Base-by-base conservation (phyloP, 176 grass and related monocot species). In the Oryza glaberrima region DNA sequence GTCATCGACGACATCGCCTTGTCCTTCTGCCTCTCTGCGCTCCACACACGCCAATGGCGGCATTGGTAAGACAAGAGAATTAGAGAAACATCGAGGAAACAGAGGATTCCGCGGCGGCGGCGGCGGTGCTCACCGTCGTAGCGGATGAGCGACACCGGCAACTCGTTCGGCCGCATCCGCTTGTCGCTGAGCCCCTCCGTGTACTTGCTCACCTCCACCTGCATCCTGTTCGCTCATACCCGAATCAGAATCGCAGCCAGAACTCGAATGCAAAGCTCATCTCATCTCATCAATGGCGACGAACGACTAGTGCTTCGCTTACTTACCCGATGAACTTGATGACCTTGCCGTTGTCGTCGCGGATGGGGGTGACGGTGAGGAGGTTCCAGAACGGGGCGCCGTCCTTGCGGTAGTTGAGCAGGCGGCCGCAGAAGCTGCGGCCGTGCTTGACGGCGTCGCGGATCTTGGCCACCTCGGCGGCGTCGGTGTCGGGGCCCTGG, bases 181-280 rank as follows among this genome's bases (percentile, higher is more conserved):
- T 94, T 99, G 26, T 99, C 91, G 80, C 88, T 99, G 30, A 94
- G 78, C 74, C 96, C 96, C 86, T 99, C 96, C 83, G 91, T 99
- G 81, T 96, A 94, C 85, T 99, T 99, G 89, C 93, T 99, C 73
- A 99, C 96, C 96, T 99, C 96, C 83, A 99, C 96, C 19, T 99
- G 96, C 96, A 99, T 99, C 88, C 95, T 97, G 92, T 43, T 61
- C 22, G 8, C 5, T 15, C 0, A 12, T 17, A 5, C 2, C 5
- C 25, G 17, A 56, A 56, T 60, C 68, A 82, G 51, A 44, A 82
- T 54, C 35, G 40, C 36, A 13, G 77, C 77, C 13, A 58, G 52
- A 58, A 58, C 15, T 3, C 49, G 11, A 3, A 4, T 1, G 49
- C 77, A 26, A 49, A 49, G 44, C 44, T 52, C 72, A 32, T 32